These are phyloP conservation scores for Wickerhamiella spandovensis DNA, from an alignment of 805 yeast species.

Conservation along the genomic window DNA sequence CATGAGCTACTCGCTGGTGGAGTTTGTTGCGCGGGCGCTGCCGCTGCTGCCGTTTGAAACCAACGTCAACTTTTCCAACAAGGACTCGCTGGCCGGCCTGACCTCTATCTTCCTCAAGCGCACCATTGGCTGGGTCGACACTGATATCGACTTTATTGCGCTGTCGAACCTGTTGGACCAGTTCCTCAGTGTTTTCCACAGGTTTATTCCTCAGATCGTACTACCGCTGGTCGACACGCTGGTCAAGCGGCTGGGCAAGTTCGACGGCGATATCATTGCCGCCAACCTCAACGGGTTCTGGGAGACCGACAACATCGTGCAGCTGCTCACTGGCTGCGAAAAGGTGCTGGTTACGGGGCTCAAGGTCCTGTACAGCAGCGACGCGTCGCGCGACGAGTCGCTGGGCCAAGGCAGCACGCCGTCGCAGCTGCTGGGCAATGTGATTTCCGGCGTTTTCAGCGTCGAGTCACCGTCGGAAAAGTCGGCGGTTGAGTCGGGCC, in stretches of 20 bases:
- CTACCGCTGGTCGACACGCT: constrained; percentile 27
- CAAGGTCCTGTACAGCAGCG: constrained; percentile 6
- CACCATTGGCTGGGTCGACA: constrained; percentile 30
- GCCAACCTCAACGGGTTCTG: not conserved
- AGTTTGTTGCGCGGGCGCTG: not conserved
- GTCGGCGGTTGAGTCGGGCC: constrained; percentile 37
- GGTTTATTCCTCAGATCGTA: constrained; percentile 42
- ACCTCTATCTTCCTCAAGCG: constrained; percentile 26
- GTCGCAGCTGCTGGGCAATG: constrained; percentile 36
- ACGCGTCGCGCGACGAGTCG: not conserved
- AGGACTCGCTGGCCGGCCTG: constrained; percentile 6
- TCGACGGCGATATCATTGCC: not conserved
- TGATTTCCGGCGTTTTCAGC: constrained; percentile 62
- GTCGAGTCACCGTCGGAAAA: constrained; percentile 48
- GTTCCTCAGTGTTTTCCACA: constrained; percentile 38
- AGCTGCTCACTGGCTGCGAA: constrained; percentile 3
- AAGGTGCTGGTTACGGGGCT: constrained; percentile 3
- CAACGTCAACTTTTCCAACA: constrained; percentile 5
- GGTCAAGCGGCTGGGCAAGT: constrained; percentile 1
- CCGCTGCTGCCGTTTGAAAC: constrained; percentile 5
- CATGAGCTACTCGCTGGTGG: not conserved
- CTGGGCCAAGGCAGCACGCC: not conserved
- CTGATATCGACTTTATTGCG: constrained; percentile 35
- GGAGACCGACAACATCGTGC: constrained; percentile 4
- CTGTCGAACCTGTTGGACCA: constrained; percentile 40